Base-by-base conservation (phyloP, 1,284 basidiomycete species). In the Stereum hirsutum region DNA sequence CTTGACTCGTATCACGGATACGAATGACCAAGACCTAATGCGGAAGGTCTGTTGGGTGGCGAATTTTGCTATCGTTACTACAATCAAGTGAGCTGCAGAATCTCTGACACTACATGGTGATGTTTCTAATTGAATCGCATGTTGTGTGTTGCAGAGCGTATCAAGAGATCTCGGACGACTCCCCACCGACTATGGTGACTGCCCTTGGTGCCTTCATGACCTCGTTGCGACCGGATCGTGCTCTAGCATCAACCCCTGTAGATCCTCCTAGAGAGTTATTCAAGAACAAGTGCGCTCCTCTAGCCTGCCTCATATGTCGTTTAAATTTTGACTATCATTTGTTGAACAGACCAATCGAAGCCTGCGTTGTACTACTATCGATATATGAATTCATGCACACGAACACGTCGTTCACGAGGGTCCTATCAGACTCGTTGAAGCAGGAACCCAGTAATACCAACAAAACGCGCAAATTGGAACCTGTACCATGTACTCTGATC, bases 301-400 rank as follows among this genome's bases (percentile, higher is more conserved):
- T 19, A 11, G 20, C 40, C 1, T 28, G 12, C 39, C 26, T 23
- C 15, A 6, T 21, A 27, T 11, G 11, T 3, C 6, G 21, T 27
- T 40, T 38, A 30, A 44, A 31, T 43, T 38, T 41, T 11, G 14
- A 39, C 25, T 11, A 40, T 43, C 37, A 30, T 42, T 20, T 19
- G 51, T 35, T n/a, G 41, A 25, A 6, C 50, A 83, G 79, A 49
- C 81, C 81, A 0, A 72, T 76, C 39, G 75, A 79, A 59, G 74
- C 74, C 11, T 67, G 70, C 34, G 71, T 79, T 2, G 61, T 75
- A 7, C 58, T 82, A 26, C 62, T 82, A 7, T 70, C 79, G 2
- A 46, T 81, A 2, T 77, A 75, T 46, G 80, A 84, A 57, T 74
- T 80, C 46, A 49, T 77, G 3, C 62, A 64, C 41, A 59, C 64